A percentile compares a stretch with the other conserved stretches of the same genome.
phyloP scores from a whole-genome alignment of 495 filamentous ascomycete species.

The Halenospora varia region DNA sequence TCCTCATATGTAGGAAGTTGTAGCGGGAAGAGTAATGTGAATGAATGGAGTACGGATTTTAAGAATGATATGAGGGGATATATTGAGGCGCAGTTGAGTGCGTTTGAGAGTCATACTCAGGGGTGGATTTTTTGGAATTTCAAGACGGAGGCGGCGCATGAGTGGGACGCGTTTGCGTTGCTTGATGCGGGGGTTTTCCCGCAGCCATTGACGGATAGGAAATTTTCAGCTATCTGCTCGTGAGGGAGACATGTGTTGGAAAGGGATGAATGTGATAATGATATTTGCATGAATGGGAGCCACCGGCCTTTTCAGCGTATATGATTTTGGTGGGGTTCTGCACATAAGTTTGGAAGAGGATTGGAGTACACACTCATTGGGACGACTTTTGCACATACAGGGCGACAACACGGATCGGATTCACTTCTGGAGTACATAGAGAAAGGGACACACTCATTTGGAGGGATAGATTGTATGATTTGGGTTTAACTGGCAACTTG shows the following conservation, averaged over 20 bases:
- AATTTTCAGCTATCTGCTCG: constrained; percentile 16
- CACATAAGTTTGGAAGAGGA: too few species aligned
- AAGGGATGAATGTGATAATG: neutral
- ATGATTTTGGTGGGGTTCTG: too few species aligned
- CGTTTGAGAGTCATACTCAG: constrained; percentile 55
- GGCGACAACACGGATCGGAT: too few species aligned
- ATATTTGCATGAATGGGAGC: neutral
- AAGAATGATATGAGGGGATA: constrained; percentile 54
- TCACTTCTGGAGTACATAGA: too few species aligned
- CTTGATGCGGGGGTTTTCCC: constrained; percentile 22
- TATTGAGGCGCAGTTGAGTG: constrained; percentile 69
- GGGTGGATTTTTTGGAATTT: constrained; percentile 88
- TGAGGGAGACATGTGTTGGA: neutral
- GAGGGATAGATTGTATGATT: too few species aligned
- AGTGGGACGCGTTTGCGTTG: constrained; percentile 51
- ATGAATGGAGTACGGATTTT: constrained; percentile 41
- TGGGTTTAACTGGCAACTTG: too few species aligned
- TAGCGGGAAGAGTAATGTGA: constrained; percentile 52
- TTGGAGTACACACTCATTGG: too few species aligned
- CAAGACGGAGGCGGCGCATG: constrained; percentile 76
- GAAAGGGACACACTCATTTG: too few species aligned
- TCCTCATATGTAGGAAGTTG: constrained; percentile 41
- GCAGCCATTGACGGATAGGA: constrained; percentile 17
- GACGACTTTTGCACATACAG: too few species aligned
- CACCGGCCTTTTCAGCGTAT: too few species aligned